phyloP scores from a whole-genome alignment of 148 eudicot genomes.

The Gaultheria prostrata region DNA sequence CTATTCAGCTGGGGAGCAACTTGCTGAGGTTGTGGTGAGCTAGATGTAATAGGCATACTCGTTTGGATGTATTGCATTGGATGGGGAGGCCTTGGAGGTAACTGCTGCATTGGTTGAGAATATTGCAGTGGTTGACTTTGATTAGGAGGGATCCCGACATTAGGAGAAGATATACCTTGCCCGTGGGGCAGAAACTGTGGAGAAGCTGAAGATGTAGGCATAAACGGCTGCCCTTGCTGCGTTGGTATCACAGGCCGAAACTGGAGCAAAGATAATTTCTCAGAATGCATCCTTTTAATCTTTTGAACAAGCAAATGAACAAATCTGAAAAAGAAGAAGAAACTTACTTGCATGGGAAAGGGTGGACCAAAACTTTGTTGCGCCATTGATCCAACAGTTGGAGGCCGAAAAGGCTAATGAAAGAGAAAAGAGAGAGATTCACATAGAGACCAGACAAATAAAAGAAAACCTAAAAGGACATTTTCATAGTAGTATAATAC shows the following conservation, averaged over 20 bases:
- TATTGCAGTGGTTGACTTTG: constrained; percentile 58
- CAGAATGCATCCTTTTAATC: constrained; percentile 9
- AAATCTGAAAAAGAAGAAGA: not conserved
- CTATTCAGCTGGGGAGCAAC: constrained; percentile 34
- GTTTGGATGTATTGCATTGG: constrained; percentile 59
- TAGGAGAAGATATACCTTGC: constrained; percentile 38
- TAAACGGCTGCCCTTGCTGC: constrained; percentile 68
- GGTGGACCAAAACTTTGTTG: constrained; percentile 67
- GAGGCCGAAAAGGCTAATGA: constrained; percentile 45
- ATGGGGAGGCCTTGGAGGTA: constrained; percentile 60
- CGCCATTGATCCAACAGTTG: constrained; percentile 56
- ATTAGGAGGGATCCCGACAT: constrained; percentile 39
- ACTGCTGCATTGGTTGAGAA: constrained; percentile 80
- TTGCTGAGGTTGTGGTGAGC: constrained; percentile 50
- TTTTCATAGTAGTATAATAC: not conserved
- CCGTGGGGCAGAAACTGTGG: constrained; percentile 63
- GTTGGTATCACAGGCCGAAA: constrained; percentile 57
- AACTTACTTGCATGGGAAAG: constrained; percentile 59
- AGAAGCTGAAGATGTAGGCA: constrained; percentile 38
- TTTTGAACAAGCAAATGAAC: not conserved
- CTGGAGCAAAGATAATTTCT: constrained; percentile 34
- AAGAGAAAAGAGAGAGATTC: constrained; percentile 7
- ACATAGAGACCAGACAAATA: not conserved
- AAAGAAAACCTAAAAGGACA: not conserved
- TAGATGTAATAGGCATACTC: constrained; percentile 52